Evolutionary conservation across 2,329 filamentous ascomycete genomes (phyloP).

Genomic region (Lasiodiplodia gonubiensis): DNA sequence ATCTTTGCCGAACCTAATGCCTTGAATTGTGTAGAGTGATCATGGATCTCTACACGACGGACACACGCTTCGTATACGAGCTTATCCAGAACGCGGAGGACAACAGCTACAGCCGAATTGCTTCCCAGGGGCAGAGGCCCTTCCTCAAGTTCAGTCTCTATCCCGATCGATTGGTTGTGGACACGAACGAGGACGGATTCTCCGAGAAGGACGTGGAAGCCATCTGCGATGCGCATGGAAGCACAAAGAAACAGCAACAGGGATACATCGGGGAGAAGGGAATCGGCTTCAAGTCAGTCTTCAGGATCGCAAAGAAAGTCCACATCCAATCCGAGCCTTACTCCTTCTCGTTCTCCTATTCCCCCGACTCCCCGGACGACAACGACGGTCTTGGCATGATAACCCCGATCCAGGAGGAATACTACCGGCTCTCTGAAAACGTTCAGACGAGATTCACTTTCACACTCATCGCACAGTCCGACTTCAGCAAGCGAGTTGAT

Average conservation of each 20-base stretch:
- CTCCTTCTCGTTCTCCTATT: slow-evolving; percentile 46
- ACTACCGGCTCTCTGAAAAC: slow-evolving; percentile 19
- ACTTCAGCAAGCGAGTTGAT: neutral
- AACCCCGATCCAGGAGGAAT: slow-evolving; percentile 45
- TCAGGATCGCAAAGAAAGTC: slow-evolving; percentile 43
- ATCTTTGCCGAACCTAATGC: neutral
- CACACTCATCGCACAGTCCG: neutral
- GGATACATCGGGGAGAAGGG: slow-evolving; percentile 46
- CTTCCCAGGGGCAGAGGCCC: slow-evolving; percentile 17
- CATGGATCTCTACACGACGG: slow-evolving; percentile 36
- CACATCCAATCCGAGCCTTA: slow-evolving; percentile 49
- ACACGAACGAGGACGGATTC: slow-evolving; percentile 54
- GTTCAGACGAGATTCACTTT: slow-evolving; percentile 35
- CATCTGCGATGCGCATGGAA: slow-evolving; percentile 46
- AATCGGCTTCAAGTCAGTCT: slow-evolving; percentile 47
- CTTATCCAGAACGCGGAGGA: slow-evolving; percentile 54
- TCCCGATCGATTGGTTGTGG: slow-evolving; percentile 47
- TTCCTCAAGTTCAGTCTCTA: slow-evolving; percentile 36
- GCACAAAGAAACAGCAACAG: slow-evolving; percentile 42
- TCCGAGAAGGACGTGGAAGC: slow-evolving; percentile 42
- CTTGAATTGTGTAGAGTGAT: slow-evolving; percentile 31
- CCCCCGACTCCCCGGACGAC: slow-evolving; percentile 30
- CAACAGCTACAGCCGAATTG: slow-evolving; percentile 37
- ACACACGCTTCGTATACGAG: slow-evolving; percentile 39
- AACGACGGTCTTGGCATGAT: slow-evolving; percentile 61